phyloP scores from a whole-genome alignment of 2,329 filamentous ascomycete species.

The Aureobasidium subglaciale region DNA sequence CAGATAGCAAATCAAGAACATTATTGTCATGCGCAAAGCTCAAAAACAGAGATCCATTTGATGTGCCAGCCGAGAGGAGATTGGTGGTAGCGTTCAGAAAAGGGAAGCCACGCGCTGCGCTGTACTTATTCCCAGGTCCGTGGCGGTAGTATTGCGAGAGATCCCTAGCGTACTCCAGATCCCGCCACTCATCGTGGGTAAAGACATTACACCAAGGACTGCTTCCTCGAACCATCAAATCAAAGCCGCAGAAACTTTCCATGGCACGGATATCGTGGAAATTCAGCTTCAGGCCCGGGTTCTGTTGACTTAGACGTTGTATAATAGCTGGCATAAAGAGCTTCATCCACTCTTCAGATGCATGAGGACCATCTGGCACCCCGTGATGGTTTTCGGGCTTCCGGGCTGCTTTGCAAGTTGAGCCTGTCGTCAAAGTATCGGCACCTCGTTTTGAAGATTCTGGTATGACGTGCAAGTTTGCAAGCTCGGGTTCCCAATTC shows the following conservation, averaged over 20 bases:
- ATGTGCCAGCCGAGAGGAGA: constrained; percentile 37
- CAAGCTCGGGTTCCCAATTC: constrained; percentile 34
- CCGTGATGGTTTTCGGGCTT: constrained; percentile 27
- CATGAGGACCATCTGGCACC: too few species aligned
- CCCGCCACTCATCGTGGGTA: constrained; percentile 45
- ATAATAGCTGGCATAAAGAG: constrained; percentile 43
- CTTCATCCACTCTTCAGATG: too few species aligned
- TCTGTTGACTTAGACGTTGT: constrained; percentile 37
- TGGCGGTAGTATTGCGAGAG: constrained; percentile 52
- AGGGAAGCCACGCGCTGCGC: constrained; percentile 48
- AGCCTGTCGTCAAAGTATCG: constrained; percentile 51
- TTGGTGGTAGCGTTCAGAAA: constrained; percentile 52
- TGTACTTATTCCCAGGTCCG: constrained; percentile 50
- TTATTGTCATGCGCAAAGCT: constrained; percentile 57
- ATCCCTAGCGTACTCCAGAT: constrained; percentile 54
- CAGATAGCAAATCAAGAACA: constrained; percentile 48
- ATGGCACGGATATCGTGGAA: constrained; percentile 49
- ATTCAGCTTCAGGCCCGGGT: constrained; percentile 36
- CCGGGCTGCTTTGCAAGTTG: constrained; percentile 37
- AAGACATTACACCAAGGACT: constrained; percentile 54
- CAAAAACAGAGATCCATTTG: constrained; percentile 45
- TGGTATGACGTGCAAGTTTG: constrained; percentile 46
- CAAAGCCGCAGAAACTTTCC: constrained; percentile 57
- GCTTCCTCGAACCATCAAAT: constrained; percentile 45
- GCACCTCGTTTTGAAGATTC: constrained; percentile 44